phyloP scores from a whole-genome alignment of 768 basidiomycete genomes.

The Collybia nuda region DNA sequence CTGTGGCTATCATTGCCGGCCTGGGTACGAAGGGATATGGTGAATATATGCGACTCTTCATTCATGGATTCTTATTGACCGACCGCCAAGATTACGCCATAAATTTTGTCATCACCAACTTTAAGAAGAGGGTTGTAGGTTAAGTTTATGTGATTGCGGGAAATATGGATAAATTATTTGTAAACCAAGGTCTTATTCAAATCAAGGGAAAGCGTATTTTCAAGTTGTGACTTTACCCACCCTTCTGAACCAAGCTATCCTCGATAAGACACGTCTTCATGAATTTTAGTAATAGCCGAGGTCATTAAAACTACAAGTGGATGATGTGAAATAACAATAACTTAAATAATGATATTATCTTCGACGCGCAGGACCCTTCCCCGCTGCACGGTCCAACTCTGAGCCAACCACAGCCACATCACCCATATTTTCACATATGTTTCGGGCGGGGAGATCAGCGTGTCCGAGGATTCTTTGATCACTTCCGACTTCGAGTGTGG shows the following conservation, averaged over 20 bases:
- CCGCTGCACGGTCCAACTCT: constrained; percentile 14
- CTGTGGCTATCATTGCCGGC: constrained; percentile 16
- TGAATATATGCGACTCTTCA: background rate
- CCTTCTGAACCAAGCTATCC: too few relatives aligned
- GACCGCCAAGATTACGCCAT: background rate
- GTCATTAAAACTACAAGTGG: too few relatives aligned
- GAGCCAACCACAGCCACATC: constrained; percentile 10
- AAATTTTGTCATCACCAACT: background rate
- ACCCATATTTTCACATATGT: constrained; percentile 15
- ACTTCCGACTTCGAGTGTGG: constrained; percentile 13
- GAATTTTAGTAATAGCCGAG: too few relatives aligned
- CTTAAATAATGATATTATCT: too few relatives aligned
- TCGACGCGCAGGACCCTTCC: background rate
- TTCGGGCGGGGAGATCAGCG: constrained; percentile 12
- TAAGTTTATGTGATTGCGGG: too few relatives aligned
- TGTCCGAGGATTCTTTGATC: constrained; percentile 11
- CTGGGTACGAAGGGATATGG: constrained; percentile 19
- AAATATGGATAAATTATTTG: background rate
- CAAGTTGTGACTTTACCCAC: too few relatives aligned
- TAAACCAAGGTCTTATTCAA: too few relatives aligned
- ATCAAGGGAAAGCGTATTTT: too few relatives aligned
- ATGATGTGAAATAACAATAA: too few relatives aligned
- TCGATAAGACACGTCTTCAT: too few relatives aligned
- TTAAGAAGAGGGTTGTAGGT: background rate
- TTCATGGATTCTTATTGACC: background rate